These are phyloP conservation scores for Discostella stelligeroides DNA, from an alignment of 108 stramenopile species.

Conservation along the genomic window DNA sequence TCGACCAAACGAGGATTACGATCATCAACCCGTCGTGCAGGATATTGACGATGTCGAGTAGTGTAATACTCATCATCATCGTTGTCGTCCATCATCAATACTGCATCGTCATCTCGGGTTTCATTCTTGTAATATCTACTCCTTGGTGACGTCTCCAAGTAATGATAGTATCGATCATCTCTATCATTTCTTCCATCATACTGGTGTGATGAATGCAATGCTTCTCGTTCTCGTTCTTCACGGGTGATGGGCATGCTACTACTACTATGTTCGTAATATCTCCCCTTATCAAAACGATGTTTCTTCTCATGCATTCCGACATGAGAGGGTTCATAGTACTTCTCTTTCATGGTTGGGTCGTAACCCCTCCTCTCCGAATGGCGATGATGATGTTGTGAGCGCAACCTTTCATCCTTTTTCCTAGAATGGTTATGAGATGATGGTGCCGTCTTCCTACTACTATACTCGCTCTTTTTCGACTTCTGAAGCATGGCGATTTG, in stretches of 20 bases:
- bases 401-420: too few species aligned
- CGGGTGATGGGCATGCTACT: too few species aligned
- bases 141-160: not conserved
- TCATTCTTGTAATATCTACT: not conserved
- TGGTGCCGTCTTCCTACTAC: not conserved
- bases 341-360: not conserved
- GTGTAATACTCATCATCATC: too few species aligned
- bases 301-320: not conserved
- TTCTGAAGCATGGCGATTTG: conserved; percentile 11
- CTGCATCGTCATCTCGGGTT: conserved; percentile 7
- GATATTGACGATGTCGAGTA: too few species aligned
- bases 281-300: not conserved
- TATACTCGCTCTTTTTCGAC: not conserved
- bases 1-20: too few species aligned
- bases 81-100: not conserved
- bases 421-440: not conserved
- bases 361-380: not conserved
- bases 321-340: not conserved
- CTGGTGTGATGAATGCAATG: too few species aligned
- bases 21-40: too few species aligned
- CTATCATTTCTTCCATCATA: too few species aligned
- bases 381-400: too few species aligned
- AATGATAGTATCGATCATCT: too few species aligned
- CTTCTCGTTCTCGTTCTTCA: too few species aligned
- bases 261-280: not conserved